Base-by-base conservation (phyloP, 1,139 yeast species). In the Taphrina confusa region DNA sequence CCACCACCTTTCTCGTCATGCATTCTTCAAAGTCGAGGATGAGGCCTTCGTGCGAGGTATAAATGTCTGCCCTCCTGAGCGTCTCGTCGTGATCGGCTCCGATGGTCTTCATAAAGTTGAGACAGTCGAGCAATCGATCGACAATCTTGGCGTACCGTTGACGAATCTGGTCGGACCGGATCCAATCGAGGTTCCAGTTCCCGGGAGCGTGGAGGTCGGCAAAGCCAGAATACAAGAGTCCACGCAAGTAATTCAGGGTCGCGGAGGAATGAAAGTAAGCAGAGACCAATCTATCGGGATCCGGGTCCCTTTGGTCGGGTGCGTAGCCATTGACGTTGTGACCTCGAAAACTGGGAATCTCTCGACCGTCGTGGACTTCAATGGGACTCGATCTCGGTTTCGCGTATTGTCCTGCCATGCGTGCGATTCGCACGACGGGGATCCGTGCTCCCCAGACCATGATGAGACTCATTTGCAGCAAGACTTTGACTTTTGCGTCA, bases 211-310 rank as follows among this genome's bases (percentile, higher is more conserved):
- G 76, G 45, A 76, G 67, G 59, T 75, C 77, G 12, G 79, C 78
- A 63, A 76, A 73, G 2, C 78, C 79, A 14, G 71, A 70, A 22
- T 69, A 66, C 20, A 76, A 68, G 3, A 73, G 67, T 4, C 72
- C 64, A 20, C 79, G 66, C 46, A 76, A 73, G 66, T 72, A 75
- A 64, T 76, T 76, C 54, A 76, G 66, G 2, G 79, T 76, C 2
- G 79, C 78, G 6, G 79, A 76, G 11, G 78, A 75, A 63, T 76
- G 79, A 67, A 76, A 76, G 66, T 76, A 76, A 8, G 78, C 74
- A 47, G 70, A 70, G 2, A 76, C 77, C n/a, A 76, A 69, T 18
- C 79, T 66, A 3, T 69, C 62, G 6, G 79, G 79, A 59, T 76
- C 76, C 3, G 79, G 79, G 8, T 68, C 69, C 14, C 79, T 69